Evolutionary conservation across 2,329 filamentous ascomycete genomes (phyloP).

Genomic region (Colletotrichum karsti): DNA sequence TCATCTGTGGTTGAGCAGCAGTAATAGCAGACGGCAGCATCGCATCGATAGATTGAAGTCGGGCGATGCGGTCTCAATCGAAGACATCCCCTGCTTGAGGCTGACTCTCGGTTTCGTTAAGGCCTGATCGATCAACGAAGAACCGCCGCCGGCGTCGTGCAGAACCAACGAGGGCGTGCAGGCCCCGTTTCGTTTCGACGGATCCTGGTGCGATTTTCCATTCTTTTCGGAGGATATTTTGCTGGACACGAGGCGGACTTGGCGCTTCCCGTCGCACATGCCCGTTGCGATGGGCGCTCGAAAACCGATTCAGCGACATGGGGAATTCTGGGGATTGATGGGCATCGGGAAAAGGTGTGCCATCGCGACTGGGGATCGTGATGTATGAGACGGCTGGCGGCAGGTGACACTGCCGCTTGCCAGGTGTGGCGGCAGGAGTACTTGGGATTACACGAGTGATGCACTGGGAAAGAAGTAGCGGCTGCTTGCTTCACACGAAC

Average conservation of each 20-base stretch:
- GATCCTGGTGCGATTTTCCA: not conserved
- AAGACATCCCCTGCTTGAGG: slow-evolving; percentile 1
- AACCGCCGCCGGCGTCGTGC: not conserved
- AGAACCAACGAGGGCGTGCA: not conserved
- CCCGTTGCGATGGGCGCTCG: not conserved
- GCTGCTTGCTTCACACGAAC: too few species aligned
- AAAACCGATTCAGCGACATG: not conserved
- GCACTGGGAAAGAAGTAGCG: too few species aligned
- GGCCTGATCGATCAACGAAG: not conserved
- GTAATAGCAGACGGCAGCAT: not conserved
- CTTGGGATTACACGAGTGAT: too few species aligned
- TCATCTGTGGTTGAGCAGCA: not conserved
- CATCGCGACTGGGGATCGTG: slow-evolving; percentile 16
- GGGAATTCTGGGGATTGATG: not conserved
- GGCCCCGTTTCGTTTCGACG: not conserved
- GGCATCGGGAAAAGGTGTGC: slow-evolving; percentile 13
- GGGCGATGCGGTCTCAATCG: slow-evolving; percentile 3
- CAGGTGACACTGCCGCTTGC: not conserved
- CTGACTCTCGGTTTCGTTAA: not conserved
- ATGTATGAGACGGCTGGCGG: not conserved
- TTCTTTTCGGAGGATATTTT: not conserved
- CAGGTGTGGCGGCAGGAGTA: not conserved
- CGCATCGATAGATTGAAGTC: slow-evolving; percentile 12
- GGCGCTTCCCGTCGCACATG: not conserved
- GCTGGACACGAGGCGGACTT: not conserved